phyloP scores from a whole-genome alignment of 2,329 filamentous ascomycete genomes.

The Hymenoscyphus occultus region DNA sequence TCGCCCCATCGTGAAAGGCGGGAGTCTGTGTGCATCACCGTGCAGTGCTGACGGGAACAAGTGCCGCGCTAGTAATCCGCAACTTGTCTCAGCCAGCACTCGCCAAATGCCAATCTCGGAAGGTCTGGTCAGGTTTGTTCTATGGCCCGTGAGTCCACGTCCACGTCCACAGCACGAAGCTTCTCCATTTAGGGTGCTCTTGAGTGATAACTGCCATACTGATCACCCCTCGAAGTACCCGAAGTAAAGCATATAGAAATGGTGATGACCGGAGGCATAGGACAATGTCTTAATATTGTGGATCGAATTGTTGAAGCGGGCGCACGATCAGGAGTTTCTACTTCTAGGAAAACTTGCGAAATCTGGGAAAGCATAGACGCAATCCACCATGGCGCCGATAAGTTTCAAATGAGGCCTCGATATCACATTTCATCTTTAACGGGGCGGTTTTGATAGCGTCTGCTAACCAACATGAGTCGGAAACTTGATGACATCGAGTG shows the following conservation, averaged over 20 bases:
- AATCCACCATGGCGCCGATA: neutral
- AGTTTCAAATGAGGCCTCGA: neutral
- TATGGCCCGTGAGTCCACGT: neutral
- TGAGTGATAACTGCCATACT: neutral
- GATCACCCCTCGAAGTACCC: neutral
- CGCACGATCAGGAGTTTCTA: neutral
- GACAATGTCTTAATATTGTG: neutral
- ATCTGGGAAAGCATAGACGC: neutral
- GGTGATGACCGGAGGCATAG: neutral
- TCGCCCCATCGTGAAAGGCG: slow-evolving; percentile 1
- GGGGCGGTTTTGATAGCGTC: neutral
- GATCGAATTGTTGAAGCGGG: neutral
- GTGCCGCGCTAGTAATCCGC: neutral
- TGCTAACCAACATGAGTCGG: neutral
- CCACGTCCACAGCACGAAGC: neutral
- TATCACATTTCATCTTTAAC: neutral
- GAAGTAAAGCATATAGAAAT: neutral
- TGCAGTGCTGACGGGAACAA: neutral
- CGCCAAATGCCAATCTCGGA: slow-evolving; percentile 1
- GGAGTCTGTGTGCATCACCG: slow-evolving; percentile 1
- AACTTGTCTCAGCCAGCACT: slow-evolving; percentile 3
- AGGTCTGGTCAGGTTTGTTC: slow-evolving; percentile 1
- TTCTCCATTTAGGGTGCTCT: neutral
- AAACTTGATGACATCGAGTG: neutral
- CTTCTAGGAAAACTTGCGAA: slow-evolving; percentile 5